phyloP scores from a whole-genome alignment of 1,139 yeast genomes.

The Magnusiomyces clavatus region DNA sequence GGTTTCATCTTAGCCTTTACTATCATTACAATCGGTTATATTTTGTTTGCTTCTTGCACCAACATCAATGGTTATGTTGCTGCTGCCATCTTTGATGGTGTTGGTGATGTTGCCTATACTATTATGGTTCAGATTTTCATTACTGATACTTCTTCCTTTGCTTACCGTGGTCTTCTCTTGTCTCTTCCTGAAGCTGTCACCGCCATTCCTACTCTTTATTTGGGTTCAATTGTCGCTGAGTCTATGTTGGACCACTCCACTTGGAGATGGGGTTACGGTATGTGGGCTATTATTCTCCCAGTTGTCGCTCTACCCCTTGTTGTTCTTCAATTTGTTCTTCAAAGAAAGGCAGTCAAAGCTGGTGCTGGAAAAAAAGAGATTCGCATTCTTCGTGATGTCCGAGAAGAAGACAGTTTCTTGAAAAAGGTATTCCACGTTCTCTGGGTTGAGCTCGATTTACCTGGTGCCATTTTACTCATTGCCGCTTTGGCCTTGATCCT shows the following conservation, averaged over 20 bases:
- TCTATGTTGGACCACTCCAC: conserved; percentile 16
- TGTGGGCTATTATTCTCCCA: conserved; percentile 71
- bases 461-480: conserved; percentile 16
- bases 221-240: conserved; percentile 18
- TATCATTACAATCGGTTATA: conserved; percentile 29
- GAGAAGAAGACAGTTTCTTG: conserved; percentile 8
- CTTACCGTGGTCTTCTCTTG: conserved; percentile 31
- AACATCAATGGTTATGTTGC: conserved; percentile 30
- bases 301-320: conserved; percentile 48
- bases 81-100: conserved; percentile 33
- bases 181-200: conserved; percentile 14
- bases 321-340: conserved; percentile 13
- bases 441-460: conserved; percentile 16
- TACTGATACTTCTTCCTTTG: conserved; percentile 36
- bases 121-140: conserved; percentile 35
- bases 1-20: conserved; percentile 32
- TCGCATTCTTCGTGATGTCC: conserved; percentile 5
- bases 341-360: conserved; percentile 13
- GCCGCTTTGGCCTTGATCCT: conserved; percentile 16
- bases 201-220: conserved; percentile 12
- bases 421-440: conserved; percentile 8
- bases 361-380: conserved; percentile 7
- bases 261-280: conserved; percentile 68
- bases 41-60: conserved; percentile 29
- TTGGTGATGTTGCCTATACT: conserved; percentile 34